Conservation (phyloP, 352 stramenopile genomes). For the Pilasporangium apinafurcum region DNA sequence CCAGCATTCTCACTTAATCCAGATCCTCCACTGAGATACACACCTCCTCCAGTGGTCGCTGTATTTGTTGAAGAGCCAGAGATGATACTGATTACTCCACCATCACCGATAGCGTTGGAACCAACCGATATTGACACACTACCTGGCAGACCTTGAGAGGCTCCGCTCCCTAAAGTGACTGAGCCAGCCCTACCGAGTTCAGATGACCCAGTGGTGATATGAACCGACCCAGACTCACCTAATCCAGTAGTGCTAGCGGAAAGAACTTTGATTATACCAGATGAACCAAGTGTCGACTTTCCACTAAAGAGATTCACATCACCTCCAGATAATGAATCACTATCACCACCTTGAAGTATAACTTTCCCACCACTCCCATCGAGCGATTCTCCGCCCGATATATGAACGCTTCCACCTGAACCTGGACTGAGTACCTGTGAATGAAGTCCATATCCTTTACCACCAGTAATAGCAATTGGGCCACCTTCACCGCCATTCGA, state of each 20-base stretch:
- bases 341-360: slow-evolving; percentile 23
- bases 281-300: slow-evolving; percentile 31
- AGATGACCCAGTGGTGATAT: slow-evolving; percentile 28
- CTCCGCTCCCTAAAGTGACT: slow-evolving; percentile 38
- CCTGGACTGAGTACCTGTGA: slow-evolving; percentile 19
- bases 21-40: slow-evolving; percentile 37
- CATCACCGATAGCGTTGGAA: slow-evolving; percentile 34
- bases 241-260: slow-evolving; percentile 27
- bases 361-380: slow-evolving; percentile 28
- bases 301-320: slow-evolving; percentile 30
- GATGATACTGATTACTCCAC: slow-evolving; percentile 38
- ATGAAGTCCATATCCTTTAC: slow-evolving; percentile 22
- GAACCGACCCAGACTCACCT: slow-evolving; percentile 32
- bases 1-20: slow-evolving; percentile 64
- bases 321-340: slow-evolving; percentile 37
- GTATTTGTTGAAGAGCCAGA: slow-evolving; percentile 40
- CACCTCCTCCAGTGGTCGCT: slow-evolving; percentile 38
- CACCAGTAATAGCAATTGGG: slow-evolving; percentile 28
- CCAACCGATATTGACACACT: slow-evolving; percentile 31
- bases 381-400: slow-evolving; percentile 29
- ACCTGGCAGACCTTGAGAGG: slow-evolving; percentile 27
- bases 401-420: slow-evolving; percentile 18
- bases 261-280: slow-evolving; percentile 28
- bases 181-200: slow-evolving; percentile 25
- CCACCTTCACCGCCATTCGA: slow-evolving; percentile 42